phyloP scores from a whole-genome alignment of 345 rosid species.

The Pistacia atlantica region DNA sequence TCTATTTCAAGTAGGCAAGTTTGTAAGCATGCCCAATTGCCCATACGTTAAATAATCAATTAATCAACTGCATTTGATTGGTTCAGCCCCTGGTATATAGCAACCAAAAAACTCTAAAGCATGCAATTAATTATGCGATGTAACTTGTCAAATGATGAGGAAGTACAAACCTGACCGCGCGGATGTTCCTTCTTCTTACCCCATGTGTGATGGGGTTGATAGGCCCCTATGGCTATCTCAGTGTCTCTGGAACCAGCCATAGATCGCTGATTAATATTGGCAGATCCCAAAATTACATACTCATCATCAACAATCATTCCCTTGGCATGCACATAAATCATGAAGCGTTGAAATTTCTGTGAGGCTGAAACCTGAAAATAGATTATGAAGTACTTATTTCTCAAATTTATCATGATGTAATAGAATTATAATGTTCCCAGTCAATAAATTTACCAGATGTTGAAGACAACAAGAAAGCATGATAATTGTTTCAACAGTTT shows the following conservation, averaged over 20 bases:
- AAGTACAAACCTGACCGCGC: conserved; percentile 58
- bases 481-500: neutral
- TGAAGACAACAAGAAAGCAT: neutral
- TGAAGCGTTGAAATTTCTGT: conserved; percentile 63
- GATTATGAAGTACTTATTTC: neutral
- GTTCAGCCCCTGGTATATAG: neutral
- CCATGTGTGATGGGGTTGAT: conserved; percentile 73
- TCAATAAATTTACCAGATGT: neutral
- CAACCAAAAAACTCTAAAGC: neutral
- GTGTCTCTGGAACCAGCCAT: conserved; percentile 88
- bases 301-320: conserved; percentile 91
- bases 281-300: conserved; percentile 79
- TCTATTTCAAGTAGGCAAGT: neutral
- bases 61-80: neutral
- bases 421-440: neutral
- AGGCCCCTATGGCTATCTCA: conserved; percentile 87
- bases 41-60: neutral
- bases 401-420: neutral
- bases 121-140: neutral
- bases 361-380: conserved; percentile 57
- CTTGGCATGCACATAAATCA: conserved; percentile 85
- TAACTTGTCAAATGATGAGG: neutral
- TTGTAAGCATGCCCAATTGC: neutral
- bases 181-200: conserved; percentile 53
- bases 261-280: conserved; percentile 84